These are phyloP conservation scores for Fusarium brachygibbosum DNA, from an alignment of 2,329 filamentous ascomycete species.

Conservation along the genomic window DNA sequence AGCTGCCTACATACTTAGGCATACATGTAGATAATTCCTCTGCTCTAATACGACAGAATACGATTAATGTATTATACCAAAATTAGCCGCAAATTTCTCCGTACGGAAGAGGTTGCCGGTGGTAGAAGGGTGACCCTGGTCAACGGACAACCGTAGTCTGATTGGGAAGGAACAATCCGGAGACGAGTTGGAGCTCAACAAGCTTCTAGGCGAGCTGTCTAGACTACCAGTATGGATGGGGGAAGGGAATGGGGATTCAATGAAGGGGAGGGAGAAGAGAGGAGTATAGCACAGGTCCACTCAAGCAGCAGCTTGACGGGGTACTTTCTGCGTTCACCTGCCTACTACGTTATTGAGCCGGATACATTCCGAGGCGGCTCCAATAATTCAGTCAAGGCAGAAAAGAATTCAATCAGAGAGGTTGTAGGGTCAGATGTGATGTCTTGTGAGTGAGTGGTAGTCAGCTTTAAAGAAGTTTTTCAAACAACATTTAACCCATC, in stretches of 20 bases:
- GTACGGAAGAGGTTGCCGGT: constrained; percentile 22
- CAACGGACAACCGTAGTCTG: constrained; percentile 4
- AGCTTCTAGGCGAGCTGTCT: constrained; percentile 8
- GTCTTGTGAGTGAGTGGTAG: background rate
- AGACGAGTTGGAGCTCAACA: constrained; percentile 25
- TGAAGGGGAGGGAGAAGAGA: constrained; percentile 4
- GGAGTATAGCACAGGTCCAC: constrained; percentile 17
- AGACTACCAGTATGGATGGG: background rate
- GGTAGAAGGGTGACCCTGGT: constrained; percentile 15
- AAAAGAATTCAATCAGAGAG: background rate
- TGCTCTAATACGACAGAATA: constrained; percentile 5
- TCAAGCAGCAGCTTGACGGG: background rate
- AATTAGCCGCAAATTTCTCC: constrained; percentile 26
- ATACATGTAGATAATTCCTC: background rate
- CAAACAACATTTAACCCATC: background rate
- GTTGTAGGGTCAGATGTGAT: background rate
- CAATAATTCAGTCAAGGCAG: background rate
- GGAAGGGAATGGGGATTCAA: constrained; percentile 7
- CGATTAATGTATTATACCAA: background rate
- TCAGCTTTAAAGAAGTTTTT: background rate
- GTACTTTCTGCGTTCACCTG: background rate
- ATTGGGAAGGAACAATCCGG: constrained; percentile 25
- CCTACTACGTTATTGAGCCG: constrained; percentile 2
- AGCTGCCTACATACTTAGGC: background rate
- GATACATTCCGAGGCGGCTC: constrained; percentile 10